Evolutionary conservation across 768 basidiomycete genomes (phyloP).

Genomic region (Pleurotus ostreatus): DNA sequence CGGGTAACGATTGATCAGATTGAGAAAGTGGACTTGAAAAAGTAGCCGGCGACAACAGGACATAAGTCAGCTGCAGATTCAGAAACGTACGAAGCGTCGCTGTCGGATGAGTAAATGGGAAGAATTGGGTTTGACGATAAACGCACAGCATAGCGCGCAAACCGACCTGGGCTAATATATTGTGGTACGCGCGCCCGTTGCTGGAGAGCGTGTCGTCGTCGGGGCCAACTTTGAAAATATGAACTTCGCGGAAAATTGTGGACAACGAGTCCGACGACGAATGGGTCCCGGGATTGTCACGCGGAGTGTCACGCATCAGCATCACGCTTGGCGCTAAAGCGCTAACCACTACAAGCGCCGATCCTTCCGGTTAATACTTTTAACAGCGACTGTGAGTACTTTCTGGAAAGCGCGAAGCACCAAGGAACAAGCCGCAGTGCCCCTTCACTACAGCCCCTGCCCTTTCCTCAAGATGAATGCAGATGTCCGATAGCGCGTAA

Average conservation of each 20-base stretch:
- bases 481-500: too few species aligned
- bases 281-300: background rate
- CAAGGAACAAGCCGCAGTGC: background rate
- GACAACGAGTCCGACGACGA: background rate
- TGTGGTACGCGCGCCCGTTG: background rate
- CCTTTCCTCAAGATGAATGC: too few species aligned
- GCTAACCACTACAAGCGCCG: background rate
- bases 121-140: background rate
- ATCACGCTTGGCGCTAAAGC: background rate
- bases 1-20: slow-evolving; percentile 16
- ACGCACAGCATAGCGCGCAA: slow-evolving; percentile 56
- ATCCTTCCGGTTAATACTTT: too few species aligned
- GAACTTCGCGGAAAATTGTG: slow-evolving; percentile 6
- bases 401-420: background rate
- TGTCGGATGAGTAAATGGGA: background rate
- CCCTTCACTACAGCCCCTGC: background rate
- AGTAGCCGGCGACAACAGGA: slow-evolving; percentile 64
- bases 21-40: slow-evolving; percentile 40
- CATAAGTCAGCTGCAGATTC: slow-evolving; percentile 59
- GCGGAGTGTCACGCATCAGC: background rate
- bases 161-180: background rate
- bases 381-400: background rate
- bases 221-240: background rate
- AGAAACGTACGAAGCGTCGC: background rate
- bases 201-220: background rate